phyloP scores from a whole-genome alignment of 192 early-diverging fungal genomes.

The Dispira simplex region DNA sequence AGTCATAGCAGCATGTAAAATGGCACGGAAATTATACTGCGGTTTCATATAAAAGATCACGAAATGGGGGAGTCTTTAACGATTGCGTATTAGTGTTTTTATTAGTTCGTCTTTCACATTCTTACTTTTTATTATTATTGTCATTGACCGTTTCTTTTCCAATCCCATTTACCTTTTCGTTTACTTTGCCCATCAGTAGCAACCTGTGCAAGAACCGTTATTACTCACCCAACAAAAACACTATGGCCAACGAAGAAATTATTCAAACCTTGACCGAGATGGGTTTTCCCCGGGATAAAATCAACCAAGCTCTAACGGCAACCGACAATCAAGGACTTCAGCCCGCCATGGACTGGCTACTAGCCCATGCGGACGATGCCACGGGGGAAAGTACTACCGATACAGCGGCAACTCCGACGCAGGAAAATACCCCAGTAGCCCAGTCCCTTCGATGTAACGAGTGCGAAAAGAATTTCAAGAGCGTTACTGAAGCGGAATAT shows the following conservation, averaged over 20 bases:
- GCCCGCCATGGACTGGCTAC: constrained; percentile 27
- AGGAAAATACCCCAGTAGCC: constrained; percentile 8
- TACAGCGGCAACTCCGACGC: background rate
- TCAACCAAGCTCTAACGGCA: constrained; percentile 22
- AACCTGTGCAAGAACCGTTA: background rate
- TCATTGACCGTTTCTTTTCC: background rate
- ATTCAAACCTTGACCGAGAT: constrained; percentile 24
- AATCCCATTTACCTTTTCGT: background rate
- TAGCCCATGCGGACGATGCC: constrained; percentile 17
- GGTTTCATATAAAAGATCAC: too few relatives aligned
- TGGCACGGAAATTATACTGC: too few relatives aligned
- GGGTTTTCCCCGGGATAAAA: constrained; percentile 19
- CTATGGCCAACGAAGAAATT: constrained; percentile 12
- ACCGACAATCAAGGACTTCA: constrained; percentile 24
- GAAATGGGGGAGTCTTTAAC: too few relatives aligned
- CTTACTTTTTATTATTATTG: background rate
- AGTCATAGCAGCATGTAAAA: too few relatives aligned
- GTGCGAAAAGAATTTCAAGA: constrained; percentile 45
- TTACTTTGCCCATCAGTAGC: background rate
- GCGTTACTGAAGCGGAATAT: constrained; percentile 33
- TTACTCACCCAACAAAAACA: background rate
- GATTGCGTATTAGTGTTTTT: too few relatives aligned
- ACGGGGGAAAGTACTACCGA: constrained; percentile 16
- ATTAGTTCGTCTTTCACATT: background rate
- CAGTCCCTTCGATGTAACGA: constrained; percentile 41